Base-by-base conservation (phyloP, 176 grass and related monocot species). In the Saccharum officinarum region DNA sequence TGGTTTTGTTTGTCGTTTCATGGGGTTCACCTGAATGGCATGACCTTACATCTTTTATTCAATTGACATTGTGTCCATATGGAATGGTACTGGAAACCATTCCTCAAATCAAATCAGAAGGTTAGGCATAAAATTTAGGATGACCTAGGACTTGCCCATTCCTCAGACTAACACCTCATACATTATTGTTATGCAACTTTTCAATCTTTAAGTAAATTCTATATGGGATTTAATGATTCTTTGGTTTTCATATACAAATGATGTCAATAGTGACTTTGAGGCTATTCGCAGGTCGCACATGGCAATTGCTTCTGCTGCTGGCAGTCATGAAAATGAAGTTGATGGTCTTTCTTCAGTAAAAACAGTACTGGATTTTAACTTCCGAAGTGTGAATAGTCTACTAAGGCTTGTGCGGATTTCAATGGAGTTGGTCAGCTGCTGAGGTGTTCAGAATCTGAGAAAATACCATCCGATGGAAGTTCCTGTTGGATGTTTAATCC, bases 291-390 rank as follows among this genome's bases (percentile, higher is more conserved):
- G 17, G 15, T 52, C 16, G 49, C 49, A 17, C 49, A 52, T 49
- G 46, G 46, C 49, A 52, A 52, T 52, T 18, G 49, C 15, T 52
- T 52, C 91, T 84, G 86, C 93, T 77, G 59, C 84, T 73, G 72
- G 50, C 18, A 80, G 18, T 76, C 80, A 86, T 80, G 85, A 85
- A 84, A 91, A 86, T 81, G 85, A 86, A 68, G 73, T 73, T 57
- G 73, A 86, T 76, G 80, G 54, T 18, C 54, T 95, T 76, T 89
- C 93, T 88, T 94, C 88, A 71, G 89, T 95, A 54, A 90, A 76
- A 94, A 78, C 84, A 47, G 93, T 92, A 90, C 89, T 98, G 61
- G 91, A 94, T 98, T 94, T 98, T 74, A 93, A 91, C 87, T 98
- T 95, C 50, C 88, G 90, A 80, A 89, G 89, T 69, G 91, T 98